Conservation (phyloP, 306 rosid genomes). For the Trichosanthes truncata region DNA sequence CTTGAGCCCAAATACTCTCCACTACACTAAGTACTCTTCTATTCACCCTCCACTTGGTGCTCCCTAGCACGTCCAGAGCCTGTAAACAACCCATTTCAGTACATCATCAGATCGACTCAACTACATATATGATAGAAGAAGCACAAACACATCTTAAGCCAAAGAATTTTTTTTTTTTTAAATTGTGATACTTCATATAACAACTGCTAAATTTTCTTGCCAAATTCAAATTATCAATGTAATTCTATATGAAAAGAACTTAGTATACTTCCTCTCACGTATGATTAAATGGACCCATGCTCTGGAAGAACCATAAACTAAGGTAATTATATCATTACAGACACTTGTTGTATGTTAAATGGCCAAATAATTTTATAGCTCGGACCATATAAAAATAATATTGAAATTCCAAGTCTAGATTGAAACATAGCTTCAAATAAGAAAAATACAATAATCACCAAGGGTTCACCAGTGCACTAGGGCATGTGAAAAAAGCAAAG, state of each 20-base stretch:
- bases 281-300: background rate
- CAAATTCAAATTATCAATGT: background rate
- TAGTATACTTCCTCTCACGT: background rate
- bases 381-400: background rate
- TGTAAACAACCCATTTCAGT: conserved; percentile 19
- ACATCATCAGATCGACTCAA: background rate
- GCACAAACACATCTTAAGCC: background rate
- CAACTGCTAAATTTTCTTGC: background rate
- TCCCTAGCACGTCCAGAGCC: conserved; percentile 84
- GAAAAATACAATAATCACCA: background rate
- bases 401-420: background rate
- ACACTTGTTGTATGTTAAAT: background rate
- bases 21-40: conserved; percentile 56
- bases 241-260: background rate
- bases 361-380: background rate
- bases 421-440: background rate
- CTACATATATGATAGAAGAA: background rate
- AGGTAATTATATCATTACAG: background rate
- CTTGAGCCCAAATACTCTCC: conserved; percentile 73
- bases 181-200: background rate
- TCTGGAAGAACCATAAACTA: background rate
- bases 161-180: background rate
- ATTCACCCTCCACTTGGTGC: conserved; percentile 77
- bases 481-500: background rate
- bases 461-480: background rate